Base-by-base conservation (phyloP, 140 eudicot genomes). In the Bidens hawaiensis region DNA sequence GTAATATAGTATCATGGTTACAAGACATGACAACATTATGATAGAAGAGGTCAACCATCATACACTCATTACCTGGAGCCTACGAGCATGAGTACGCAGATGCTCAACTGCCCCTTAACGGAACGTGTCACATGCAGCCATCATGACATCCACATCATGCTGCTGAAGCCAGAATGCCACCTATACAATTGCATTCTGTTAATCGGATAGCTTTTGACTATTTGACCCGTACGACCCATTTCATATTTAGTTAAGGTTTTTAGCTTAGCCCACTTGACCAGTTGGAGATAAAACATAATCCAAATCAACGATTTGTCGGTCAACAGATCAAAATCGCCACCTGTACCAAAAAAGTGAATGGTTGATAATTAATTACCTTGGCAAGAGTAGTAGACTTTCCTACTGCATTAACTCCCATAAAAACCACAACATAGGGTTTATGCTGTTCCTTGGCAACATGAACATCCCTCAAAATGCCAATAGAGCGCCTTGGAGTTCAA, bases 21-120 rank as follows among this genome's bases (percentile, higher is more conserved):
- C 13, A 40, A 58, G 41, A 34, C 17, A 54, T 2, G 12, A 15
- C 19, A 71, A 60, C 56, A 40, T 57, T 38, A 34, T 7, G 18
- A 13, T 8, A 42, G n/a, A 15, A 43, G 11, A 65, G 34, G 33
- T 55, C 21, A 10, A 34, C n/a, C 1, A 16, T 40, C 38, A 55
- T n/a, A n/a, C n/a, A n/a, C n/a, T n/a, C n/a, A n/a, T n/a, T 80
- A 86, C 97, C 97, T 90, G 94, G 56, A 90, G 97, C 65, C 95
- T 79, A 36, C 88, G 90, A 13, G 97, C 97, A 75, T 90, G 97
- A 60, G 94, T 90, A 23, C 94, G 89, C 68, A 86, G 80, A 78
- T 90, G 95, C 82, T 86, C 90, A 60, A 90, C 94, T 42, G 97
- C 95, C 51, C 95, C 95, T 50, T 94, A 83, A 65, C 94, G 88